These are phyloP conservation scores for Grifola frondosa DNA, from an alignment of 1,284 basidiomycete species.

Conservation along the genomic window DNA sequence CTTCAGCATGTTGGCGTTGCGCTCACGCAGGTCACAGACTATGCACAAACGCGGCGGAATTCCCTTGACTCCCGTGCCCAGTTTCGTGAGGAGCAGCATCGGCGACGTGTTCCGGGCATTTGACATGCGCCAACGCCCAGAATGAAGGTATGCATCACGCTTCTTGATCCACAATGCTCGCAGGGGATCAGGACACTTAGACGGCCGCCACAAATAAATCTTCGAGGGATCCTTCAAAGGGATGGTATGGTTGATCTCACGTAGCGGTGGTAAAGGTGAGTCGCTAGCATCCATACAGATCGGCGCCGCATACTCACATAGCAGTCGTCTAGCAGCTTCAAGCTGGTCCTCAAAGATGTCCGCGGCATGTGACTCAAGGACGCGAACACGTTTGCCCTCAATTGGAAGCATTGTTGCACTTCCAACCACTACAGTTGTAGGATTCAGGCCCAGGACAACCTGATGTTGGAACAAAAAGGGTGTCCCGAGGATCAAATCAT, in stretches of 20 bases:
- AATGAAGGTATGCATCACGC: slow-evolving; percentile 24
- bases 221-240: slow-evolving; percentile 34
- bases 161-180: slow-evolving; percentile 28
- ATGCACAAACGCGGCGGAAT: slow-evolving; percentile 28
- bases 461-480: slow-evolving; percentile 27
- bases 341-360: slow-evolving; percentile 16
- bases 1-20: slow-evolving; percentile 37
- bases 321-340: slow-evolving; percentile 6
- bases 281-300: slow-evolving; percentile 28
- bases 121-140: slow-evolving; percentile 28
- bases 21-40: slow-evolving; percentile 30
- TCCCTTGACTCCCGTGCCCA: slow-evolving; percentile 19
- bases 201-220: slow-evolving; percentile 29
- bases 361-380: slow-evolving; percentile 10
- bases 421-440: slow-evolving; percentile 16
- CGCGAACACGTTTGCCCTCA: slow-evolving; percentile 10
- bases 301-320: slow-evolving; percentile 19
- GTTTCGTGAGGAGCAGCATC: slow-evolving; percentile 36
- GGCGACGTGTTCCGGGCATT: slow-evolving; percentile 31
- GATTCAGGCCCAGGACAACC: slow-evolving; percentile 21
- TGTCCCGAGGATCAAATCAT: slow-evolving; percentile 27
- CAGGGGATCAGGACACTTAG: slow-evolving; percentile 30
- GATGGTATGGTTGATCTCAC: slow-evolving; percentile 37
- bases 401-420: slow-evolving; percentile 10
- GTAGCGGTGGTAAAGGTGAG: slow-evolving; percentile 29